Evolutionary conservation across 2,329 filamentous ascomycete species (phyloP), one percentile per base, ranked within the genome.

Genomic region (Grosmannia clavigera): DNA sequence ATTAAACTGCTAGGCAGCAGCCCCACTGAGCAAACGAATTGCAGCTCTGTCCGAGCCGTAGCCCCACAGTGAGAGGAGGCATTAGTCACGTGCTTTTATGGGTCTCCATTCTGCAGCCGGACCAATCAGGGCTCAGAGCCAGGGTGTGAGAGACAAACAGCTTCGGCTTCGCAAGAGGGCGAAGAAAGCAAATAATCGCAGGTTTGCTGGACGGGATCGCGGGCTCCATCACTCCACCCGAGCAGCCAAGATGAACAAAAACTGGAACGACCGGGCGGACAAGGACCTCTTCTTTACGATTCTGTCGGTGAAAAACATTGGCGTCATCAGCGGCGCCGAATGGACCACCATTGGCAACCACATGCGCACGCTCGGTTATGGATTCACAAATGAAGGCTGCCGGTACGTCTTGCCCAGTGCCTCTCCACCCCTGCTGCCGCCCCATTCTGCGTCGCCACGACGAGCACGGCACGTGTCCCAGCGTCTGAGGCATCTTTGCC

Each of bases 271-370:
- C 66, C 75, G 80, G 61, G 81, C 81, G 62, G 81, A 84, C 66
- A 82, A 81, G 68, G 81, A 84, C 68, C 73, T 84, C 55, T 84
- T 84, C 73, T 83, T 84, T 67, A 82, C 81, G 58, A 84, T 84
- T 61, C 70, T 84, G 48, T 81, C 78, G 3, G 78, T 83, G 56
- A 84, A 84, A 71, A 81, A 83, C 68, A 82, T 84, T 66, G 81
- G 81, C 64, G 76, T 83, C 67, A 83, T 84, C 70, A 84, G 80
- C 70, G 81, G 80, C 61, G 72, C 74, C 19, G 81, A 84, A 81
- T 84, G 81, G 81, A 79, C 75, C 33, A 81, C 76, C 48, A 84
- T 84, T 66, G 81, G 81, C 63, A 81, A 81, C 69, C 75, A 81
- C 63, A 84, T 84, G 81, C 76, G 81, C 62, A 70, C 72, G 43